Base-by-base conservation (phyloP, 345 rosid species). In the Passiflora organensis region DNA sequence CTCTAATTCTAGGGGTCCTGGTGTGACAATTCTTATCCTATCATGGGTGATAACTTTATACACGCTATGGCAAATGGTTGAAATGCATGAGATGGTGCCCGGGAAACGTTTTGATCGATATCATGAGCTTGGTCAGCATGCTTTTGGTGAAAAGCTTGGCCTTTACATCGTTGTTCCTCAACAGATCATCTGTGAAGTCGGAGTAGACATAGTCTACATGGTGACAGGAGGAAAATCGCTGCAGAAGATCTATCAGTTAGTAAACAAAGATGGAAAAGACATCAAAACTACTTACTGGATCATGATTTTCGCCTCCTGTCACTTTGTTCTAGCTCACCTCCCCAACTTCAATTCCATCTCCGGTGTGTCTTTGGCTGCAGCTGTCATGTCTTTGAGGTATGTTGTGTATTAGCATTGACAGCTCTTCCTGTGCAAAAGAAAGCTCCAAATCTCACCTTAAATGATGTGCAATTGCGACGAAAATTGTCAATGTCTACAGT, bases 1-100 rank as follows among this genome's bases (percentile, higher is more conserved):
- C 3, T 39, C 12, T 10, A 39, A 10, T 56, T 43, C 73, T 83
- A 39, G 43, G 43, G 43, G 43, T 39, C 43, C 43, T 10, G 43
- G 43, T 39, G 43, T 39, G 5, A 13, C n/a, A 4, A 13, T 14
- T 5, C 43, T 39, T 2, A 10, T 14, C 14, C 43, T 39, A 10
- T 39, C 43, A 39, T 39, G 43, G 43, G 12, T 39, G 9, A 39
- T 39, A 4, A 39, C 43, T 10, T 13, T 39, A 10, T 39, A 39
- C 43, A 39, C 43, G 12, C 12, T 39, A 10, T 39, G 43, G 43
- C 43, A 39, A 39, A 39, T 39, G 43, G 43, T 39, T 5, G 14
- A 39, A 13, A 39, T 39, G 43, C 43, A 39, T 10, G 43, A 39
- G 12, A 39, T 39, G 43, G 43, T 39, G 43, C 43, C 43, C 3